Evolutionary conservation across 805 yeast genomes (phyloP), one percentile per base, ranked within the genome.

Genomic region (Saccharomyces eubayanus): DNA sequence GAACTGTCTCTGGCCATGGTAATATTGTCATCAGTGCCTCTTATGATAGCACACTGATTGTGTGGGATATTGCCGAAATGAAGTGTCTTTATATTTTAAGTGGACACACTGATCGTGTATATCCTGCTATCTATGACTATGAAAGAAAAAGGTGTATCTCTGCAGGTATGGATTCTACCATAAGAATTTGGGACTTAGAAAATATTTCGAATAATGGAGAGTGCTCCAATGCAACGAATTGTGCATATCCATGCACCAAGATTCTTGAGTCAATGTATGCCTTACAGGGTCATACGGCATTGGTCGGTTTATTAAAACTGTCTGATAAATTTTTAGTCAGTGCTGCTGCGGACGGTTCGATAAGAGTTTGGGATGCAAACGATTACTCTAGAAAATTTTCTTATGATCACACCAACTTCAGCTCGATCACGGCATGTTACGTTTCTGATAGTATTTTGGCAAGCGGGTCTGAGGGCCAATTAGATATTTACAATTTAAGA

Each of bases 341-440:
- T 47, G 99, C 97, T 0, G 98, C 97, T 2, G 98, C 98, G 0
- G 99, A 94, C 69, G 82, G 94, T 2, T 84, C 97, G 0, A 76
- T 94, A 46, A 78, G 97, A 51, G 85, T 92, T 1, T 94, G 99
- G 99, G 87, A 94, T 65, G 94, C 97, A 1, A 81, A 81, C 28
- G 79, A 84, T 8, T 90, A 88, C 29, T 77, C 78, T 21, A 81
- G 87, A 46, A 74, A 75, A 50, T 81, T 81, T 64, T 81, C 86
- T 50, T 78, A 90, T 55, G 84, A 87, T 60, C 80, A 82, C 48
- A 79, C 73, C 51, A 96, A 96, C 30, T 92, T 90, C 68, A 79
- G 83, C 28, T 95, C 98, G 0, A 91, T 94, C 48, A 90, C 98
- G 0, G 92, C 98, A 56, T 89, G 92, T 68, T 92, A 87, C 68